Conservation (phyloP, 495 filamentous ascomycete genomes). For the Xylaria acuta region DNA sequence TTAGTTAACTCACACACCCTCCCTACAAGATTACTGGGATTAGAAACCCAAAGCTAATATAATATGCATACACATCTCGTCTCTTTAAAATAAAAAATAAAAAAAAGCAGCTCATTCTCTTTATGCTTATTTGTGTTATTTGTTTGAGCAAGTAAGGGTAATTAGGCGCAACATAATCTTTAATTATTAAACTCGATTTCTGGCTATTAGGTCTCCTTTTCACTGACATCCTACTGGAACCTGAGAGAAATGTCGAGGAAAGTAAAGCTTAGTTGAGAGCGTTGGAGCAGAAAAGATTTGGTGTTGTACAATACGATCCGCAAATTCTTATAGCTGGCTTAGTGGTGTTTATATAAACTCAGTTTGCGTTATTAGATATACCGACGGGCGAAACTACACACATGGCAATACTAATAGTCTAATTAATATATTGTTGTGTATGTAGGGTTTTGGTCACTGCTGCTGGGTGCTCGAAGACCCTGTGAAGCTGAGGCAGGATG, state of each 20-base stretch:
- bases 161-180: not conserved
- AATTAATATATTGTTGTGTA: no score
- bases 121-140: not conserved
- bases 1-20: not conserved
- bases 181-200: not conserved
- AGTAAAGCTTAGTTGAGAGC: no score
- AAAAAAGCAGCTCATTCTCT: not conserved
- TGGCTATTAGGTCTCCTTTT: not conserved
- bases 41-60: not conserved
- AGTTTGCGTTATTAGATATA: no score
- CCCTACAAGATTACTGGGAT: not conserved
- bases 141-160: not conserved
- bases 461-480: no score
- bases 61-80: not conserved
- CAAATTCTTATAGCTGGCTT: not conserved
- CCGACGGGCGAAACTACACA: no score
- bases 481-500: no score
- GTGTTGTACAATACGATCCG: not conserved
- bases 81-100: no score
- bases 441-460: no score
- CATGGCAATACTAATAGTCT: no score
- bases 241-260: not conserved
- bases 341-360: no score
- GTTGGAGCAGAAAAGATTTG: not conserved
- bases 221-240: not conserved